Evolutionary conservation across 495 filamentous ascomycete species (phyloP).

Genomic region (Aspergillus indologenus): DNA sequence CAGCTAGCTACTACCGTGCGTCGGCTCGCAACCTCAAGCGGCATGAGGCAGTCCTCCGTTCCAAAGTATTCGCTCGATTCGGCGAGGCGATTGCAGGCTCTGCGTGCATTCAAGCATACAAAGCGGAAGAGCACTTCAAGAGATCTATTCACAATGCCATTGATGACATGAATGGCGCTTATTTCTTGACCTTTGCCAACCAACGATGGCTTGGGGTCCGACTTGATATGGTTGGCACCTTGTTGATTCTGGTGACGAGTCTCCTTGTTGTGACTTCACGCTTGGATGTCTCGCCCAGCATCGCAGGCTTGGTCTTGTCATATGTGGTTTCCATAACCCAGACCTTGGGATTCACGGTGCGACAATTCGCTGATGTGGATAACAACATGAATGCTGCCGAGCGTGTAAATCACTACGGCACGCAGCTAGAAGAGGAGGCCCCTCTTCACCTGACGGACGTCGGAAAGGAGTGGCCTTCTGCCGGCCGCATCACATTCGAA

Average conservation of each 20-base stretch:
- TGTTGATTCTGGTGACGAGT: conserved; percentile 79
- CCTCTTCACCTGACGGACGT: conserved; percentile 69
- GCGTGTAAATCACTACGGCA: conserved; percentile 89
- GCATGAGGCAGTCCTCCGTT: conserved; percentile 85
- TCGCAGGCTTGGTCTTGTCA: conserved; percentile 80
- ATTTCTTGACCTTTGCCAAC: conserved; percentile 90
- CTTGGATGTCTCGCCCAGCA: conserved; percentile 82
- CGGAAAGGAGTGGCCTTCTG: conserved; percentile 72
- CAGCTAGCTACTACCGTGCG: conserved; percentile 82
- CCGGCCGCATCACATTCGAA: conserved; percentile 79
- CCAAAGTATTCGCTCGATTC: conserved; percentile 85
- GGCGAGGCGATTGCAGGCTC: conserved; percentile 81
- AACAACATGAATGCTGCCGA: conserved; percentile 98
- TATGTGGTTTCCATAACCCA: conserved; percentile 94
- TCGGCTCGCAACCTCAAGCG: conserved; percentile 93
- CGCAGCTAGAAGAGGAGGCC: conserved; percentile 80
- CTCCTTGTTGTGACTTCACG: conserved; percentile 91
- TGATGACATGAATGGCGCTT: conserved; percentile 89
- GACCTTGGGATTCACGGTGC: conserved; percentile 92
- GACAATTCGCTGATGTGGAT: conserved; percentile 93
- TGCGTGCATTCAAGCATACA: conserved; percentile 84
- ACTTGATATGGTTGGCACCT: conserved; percentile 77
- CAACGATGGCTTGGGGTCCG: conserved; percentile 87
- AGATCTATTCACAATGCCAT: conserved; percentile 64
- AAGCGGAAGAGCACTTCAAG: conserved; percentile 70